Percentiles rank a stretch among this genome's conserved stretches.
Evolutionary conservation across 1,284 basidiomycete species (phyloP).

Genomic region (Rhodotorula sp.): DNA sequence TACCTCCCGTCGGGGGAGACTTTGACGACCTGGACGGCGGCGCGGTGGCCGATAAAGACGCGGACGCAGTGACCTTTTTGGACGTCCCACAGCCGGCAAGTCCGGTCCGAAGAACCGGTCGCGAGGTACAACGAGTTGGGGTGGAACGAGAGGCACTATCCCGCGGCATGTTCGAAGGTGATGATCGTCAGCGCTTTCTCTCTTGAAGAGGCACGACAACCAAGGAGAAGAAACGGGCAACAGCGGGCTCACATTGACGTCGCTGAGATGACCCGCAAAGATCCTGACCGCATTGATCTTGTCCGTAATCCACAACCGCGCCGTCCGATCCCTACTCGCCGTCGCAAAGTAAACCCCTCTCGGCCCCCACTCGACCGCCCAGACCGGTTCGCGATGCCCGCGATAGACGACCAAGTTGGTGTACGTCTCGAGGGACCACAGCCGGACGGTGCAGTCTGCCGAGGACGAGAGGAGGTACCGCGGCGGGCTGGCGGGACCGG

Average conservation of each 20-base stretch:
- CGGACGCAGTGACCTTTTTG: conserved; percentile 90
- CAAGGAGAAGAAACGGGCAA: too few species aligned
- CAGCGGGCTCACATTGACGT: conserved; percentile 79
- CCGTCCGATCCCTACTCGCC: conserved; percentile 88
- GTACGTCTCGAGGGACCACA: conserved; percentile 97
- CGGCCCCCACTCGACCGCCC: conserved; percentile 98
- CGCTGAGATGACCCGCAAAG: conserved; percentile 93
- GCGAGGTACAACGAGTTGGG: conserved; percentile 97
- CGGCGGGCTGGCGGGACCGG: conserved; percentile 80
- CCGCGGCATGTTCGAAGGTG: too few species aligned
- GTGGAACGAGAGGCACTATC: conserved; percentile 89
- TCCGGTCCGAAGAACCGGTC: conserved; percentile 94
- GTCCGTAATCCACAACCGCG: conserved; percentile 94
- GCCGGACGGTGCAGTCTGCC: conserved; percentile 84
- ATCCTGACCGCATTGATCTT: conserved; percentile 81
- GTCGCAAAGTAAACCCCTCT: conserved; percentile 98
- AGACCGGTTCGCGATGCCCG: conserved; percentile 95
- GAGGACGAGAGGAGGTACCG: conserved; percentile 86
- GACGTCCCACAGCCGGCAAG: conserved; percentile 97
- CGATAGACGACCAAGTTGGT: conserved; percentile 90
- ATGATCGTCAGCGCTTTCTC: too few species aligned
- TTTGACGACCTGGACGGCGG: conserved; percentile 80
- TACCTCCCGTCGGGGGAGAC: conserved; percentile 92
- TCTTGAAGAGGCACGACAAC: too few species aligned
- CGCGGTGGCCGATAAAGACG: conserved; percentile 94